Evolutionary conservation across 2,329 filamentous ascomycete species (phyloP), one percentile per base, ranked within the genome.

Genomic region (Alternaria consortialis): DNA sequence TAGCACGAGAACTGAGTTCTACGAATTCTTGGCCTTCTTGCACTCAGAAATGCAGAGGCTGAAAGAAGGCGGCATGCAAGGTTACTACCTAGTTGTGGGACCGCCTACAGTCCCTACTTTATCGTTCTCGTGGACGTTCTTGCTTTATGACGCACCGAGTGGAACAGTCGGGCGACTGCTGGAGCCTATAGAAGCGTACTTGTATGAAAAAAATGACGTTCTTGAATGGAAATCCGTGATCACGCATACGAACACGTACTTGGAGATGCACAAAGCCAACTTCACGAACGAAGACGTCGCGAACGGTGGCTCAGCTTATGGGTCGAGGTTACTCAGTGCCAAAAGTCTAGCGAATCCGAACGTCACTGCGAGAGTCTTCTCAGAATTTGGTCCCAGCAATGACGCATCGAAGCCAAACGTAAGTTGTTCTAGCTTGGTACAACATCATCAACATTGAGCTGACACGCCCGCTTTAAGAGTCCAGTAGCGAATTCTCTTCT

Each of bases 1-100:
- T 3, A 65, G 66, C n/a, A 62, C 52, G 13, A 52, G 55, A 3
- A 32, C 42, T 0, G 57, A 68, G 13, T 76, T 58, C 58, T 76
- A 62, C 58, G 57, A 69, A 2, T 31, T 70, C 9, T 39, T 74
- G 1, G 73, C 13, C 46, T 15, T 69, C 47, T 8, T 77, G 9
- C 70, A 74, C 48, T 44, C 66, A 1, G 62, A 75, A 12, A 63
- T 74, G 58, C 64, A 62, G 8, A 42, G 58, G 1, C 63, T 76
- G 5, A 75, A 75, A 43, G 63, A 66, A 36, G 71, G 66, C 6
- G 73, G 73, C 5, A 66, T 75, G 64, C 68, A 72, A 44, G 73
- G 72, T 0, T 74, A 74, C 47, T 72, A 72, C 36, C 65, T 51
- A 39, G 64, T 73, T n/a, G 64, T 62, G 5, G 73, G 71, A 5